phyloP scores from a whole-genome alignment of 2,329 filamentous ascomycete species.

The Stemphylium vesicarium region DNA sequence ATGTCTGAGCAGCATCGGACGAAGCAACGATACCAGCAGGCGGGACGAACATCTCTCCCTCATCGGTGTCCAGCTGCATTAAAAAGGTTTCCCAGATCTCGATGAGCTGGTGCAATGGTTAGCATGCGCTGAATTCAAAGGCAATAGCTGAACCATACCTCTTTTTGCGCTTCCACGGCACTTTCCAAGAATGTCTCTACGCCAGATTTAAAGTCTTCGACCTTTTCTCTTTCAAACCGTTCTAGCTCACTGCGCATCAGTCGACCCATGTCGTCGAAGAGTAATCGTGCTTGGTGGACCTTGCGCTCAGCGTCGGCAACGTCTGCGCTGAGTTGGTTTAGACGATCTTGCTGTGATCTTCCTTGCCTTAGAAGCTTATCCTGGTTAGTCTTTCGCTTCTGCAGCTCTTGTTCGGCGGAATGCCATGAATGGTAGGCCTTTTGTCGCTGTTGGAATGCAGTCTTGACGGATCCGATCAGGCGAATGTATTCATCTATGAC shows the following conservation, averaged over 20 bases:
- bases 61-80: conserved; percentile 92
- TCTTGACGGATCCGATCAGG: conserved; percentile 92
- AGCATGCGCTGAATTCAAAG: conserved; percentile 12
- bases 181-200: conserved; percentile 98
- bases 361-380: conserved; percentile 96
- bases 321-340: conserved; percentile 90
- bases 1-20: conserved; percentile 22
- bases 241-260: conserved; percentile 91
- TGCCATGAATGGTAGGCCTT: conserved; percentile 98
- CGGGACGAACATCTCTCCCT: conserved; percentile 62
- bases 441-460: conserved; percentile 88
- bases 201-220: conserved; percentile 98
- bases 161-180: conserved; percentile 96
- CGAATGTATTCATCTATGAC: conserved; percentile 99
- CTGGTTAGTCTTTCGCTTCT: conserved; percentile 86
- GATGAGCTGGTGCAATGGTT: conserved; percentile 59
- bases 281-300: conserved; percentile 83
- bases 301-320: conserved; percentile 94
- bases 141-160: conserved; percentile 67
- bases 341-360: conserved; percentile 91
- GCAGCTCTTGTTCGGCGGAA: conserved; percentile 83
- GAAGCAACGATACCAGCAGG: conserved; percentile 48
- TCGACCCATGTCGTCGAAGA: conserved; percentile 97
- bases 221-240: conserved; percentile 94
- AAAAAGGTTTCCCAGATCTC: conserved; percentile 99